Evolutionary conservation across 106 monocot species (phyloP).

Genomic region (Agapanthus africanus): DNA sequence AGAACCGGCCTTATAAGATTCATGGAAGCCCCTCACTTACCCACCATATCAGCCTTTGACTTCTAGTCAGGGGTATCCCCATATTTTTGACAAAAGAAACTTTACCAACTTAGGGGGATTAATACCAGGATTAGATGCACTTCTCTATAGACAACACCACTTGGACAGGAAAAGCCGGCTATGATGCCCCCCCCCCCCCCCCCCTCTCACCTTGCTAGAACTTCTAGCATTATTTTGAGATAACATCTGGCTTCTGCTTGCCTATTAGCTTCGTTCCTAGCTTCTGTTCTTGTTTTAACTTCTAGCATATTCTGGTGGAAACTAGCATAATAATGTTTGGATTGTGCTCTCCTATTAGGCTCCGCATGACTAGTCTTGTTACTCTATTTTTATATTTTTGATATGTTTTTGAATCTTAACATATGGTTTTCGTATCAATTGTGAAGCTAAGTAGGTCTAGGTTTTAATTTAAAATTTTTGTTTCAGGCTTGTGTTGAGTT

Average conservation of each 20-base stretch:
- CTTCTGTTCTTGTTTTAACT: neutral
- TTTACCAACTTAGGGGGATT: neutral
- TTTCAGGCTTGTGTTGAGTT: slow-evolving; percentile 85
- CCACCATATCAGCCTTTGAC: too few species aligned
- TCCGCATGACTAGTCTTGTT: neutral
- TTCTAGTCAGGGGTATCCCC: too few species aligned
- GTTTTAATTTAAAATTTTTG: neutral
- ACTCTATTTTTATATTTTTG: neutral
- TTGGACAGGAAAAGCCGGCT: neutral
- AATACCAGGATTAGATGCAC: neutral
- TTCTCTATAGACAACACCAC: neutral
- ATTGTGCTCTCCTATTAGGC: neutral
- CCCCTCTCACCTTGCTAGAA: too few species aligned
- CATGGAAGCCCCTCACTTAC: neutral
- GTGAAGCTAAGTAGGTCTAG: too few species aligned
- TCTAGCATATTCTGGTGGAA: neutral
- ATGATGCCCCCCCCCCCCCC: neutral
- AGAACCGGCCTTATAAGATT: neutral
- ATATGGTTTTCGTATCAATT: neutral
- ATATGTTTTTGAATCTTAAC: neutral
- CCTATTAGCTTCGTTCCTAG: neutral
- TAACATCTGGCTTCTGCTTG: too few species aligned
- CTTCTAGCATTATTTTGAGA: too few species aligned
- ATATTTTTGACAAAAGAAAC: neutral
- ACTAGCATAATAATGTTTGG: neutral